A percentile compares a stretch with the other conserved stretches of the same genome.
Evolutionary conservation across 2,329 filamentous ascomycete species (phyloP).

Genomic region (Rasamsonia emersonii): DNA sequence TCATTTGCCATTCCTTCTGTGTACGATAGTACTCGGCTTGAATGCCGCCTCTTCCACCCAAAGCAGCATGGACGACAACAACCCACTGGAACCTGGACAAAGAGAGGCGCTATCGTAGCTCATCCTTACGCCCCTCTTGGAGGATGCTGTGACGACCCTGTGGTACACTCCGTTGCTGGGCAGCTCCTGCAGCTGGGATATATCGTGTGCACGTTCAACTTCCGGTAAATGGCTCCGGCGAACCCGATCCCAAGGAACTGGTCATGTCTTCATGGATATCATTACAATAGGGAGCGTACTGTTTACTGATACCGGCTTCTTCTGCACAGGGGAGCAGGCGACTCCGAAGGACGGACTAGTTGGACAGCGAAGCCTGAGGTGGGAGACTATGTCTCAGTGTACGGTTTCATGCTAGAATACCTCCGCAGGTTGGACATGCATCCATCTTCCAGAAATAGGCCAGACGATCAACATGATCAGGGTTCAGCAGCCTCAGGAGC

Average conservation of each 20-base stretch:
- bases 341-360: constrained; percentile 68
- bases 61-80: constrained; percentile 17
- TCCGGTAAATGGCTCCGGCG: constrained; percentile 50
- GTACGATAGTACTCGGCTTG: constrained; percentile 64
- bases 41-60: constrained; percentile 78
- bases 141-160: constrained; percentile 71
- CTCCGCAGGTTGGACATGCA: constrained; percentile 47
- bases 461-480: too few relatives aligned
- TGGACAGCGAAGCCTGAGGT: constrained; percentile 80
- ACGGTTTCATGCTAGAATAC: constrained; percentile 72
- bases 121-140: constrained; percentile 89
- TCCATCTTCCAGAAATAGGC: too few relatives aligned
- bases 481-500: too few relatives aligned
- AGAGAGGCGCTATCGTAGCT: constrained; percentile 59
- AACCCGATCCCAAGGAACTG: not conserved
- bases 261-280: not conserved
- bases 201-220: constrained; percentile 83
- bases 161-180: constrained; percentile 59
- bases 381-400: constrained; percentile 72
- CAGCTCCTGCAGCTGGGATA: constrained; percentile 63
- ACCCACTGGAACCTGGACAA: constrained; percentile 21
- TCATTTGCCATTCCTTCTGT: constrained; percentile 77
- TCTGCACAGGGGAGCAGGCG: constrained; percentile 59
- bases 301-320: not conserved
- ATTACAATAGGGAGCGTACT: not conserved